Percentiles rank a stretch among this genome's conserved stretches.
Evolutionary conservation across 306 rosid species (phyloP).

Genomic region (Datisca glomerata): DNA sequence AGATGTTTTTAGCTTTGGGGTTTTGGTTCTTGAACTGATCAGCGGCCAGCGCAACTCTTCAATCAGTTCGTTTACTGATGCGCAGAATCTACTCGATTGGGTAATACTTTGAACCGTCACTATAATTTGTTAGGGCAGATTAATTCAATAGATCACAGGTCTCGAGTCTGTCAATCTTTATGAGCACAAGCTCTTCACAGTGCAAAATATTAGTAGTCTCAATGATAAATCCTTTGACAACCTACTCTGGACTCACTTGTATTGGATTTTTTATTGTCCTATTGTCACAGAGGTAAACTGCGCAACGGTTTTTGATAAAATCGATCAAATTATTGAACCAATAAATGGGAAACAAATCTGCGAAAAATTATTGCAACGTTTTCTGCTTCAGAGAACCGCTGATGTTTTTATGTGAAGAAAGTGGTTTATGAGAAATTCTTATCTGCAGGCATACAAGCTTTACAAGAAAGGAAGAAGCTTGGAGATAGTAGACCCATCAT

Average conservation of each 20-base stretch:
- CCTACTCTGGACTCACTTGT: no score
- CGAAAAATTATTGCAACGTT: no score
- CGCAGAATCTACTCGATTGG: constrained; percentile 39
- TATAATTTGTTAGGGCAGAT: not conserved
- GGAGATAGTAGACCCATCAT: constrained; percentile 53
- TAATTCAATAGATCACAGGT: not conserved
- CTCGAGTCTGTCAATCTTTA: not conserved
- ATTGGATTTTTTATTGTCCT: not conserved
- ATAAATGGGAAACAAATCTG: no score
- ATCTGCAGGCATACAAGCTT: constrained; percentile 64
- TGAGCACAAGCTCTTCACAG: not conserved
- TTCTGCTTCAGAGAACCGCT: not conserved
- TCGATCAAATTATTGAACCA: not conserved
- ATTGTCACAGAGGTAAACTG: not conserved
- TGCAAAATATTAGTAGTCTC: not conserved
- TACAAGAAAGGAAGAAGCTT: constrained; percentile 68
- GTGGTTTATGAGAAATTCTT: not conserved
- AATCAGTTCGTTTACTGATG: constrained; percentile 13
- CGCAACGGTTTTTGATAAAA: not conserved
- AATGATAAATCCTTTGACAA: not conserved
- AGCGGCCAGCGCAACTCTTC: constrained; percentile 55
- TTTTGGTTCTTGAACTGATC: constrained; percentile 70
- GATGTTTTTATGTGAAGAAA: not conserved
- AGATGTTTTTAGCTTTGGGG: constrained; percentile 88
- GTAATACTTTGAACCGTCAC: constrained; percentile 18